Percentiles rank a stretch among this genome's conserved stretches.
Conservation (phyloP, 495 filamentous ascomycete species). For the Extremus antarcticus region DNA sequence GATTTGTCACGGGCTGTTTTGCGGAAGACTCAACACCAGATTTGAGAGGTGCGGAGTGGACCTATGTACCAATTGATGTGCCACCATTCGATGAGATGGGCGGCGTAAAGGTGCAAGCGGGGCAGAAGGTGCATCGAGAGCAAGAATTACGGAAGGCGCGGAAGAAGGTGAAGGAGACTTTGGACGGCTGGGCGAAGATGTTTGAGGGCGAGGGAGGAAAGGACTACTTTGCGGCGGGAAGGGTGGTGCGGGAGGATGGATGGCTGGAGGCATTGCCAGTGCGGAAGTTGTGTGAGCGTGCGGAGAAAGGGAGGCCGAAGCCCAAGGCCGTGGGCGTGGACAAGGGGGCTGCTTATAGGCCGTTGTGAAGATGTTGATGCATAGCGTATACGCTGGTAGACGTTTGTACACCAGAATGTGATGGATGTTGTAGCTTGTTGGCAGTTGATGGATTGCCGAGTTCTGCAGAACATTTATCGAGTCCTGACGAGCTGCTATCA, state of each 20-base stretch:
- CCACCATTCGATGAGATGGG: constrained; percentile 32
- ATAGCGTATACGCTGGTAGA: background rate
- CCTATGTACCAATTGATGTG: constrained; percentile 65
- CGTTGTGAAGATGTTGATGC: background rate
- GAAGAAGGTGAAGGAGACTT: constrained; percentile 42
- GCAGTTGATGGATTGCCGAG: background rate
- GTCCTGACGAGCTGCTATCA: no score
- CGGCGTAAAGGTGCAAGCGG: constrained; percentile 29
- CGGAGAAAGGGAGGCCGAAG: constrained; percentile 30
- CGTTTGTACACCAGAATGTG: background rate
- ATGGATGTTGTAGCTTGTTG: no score
- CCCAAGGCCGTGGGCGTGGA: constrained; percentile 8
- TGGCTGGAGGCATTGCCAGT: constrained; percentile 28
- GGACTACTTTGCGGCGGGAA: constrained; percentile 32
- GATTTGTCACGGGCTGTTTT: constrained; percentile 97
- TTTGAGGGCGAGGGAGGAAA: constrained; percentile 48
- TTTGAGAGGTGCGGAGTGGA: constrained; percentile 74
- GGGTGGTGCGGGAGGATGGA: constrained; percentile 28
- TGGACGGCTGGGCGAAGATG: constrained; percentile 61
- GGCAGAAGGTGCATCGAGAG: constrained; percentile 37
- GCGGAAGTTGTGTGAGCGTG: constrained; percentile 29
- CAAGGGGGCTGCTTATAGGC: constrained; percentile 10
- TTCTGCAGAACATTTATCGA: no score
- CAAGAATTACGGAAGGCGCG: constrained; percentile 41
- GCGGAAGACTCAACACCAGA: constrained; percentile 70